Base-by-base conservation (phyloP, 352 stramenopile genomes). In the Plasmopara viticola region DNA sequence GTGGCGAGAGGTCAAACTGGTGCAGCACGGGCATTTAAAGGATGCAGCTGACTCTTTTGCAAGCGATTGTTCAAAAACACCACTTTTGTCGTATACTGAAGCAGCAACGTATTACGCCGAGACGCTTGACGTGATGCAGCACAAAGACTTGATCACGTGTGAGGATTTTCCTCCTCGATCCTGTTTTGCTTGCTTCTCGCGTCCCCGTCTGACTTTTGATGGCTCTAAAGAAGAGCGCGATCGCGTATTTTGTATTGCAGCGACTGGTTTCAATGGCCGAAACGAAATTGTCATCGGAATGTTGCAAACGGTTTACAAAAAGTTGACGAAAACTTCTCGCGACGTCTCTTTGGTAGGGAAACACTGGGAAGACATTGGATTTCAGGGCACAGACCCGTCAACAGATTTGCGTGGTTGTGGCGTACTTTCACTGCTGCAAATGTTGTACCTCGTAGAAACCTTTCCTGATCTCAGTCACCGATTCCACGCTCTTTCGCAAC, bases 351-450 rank as follows among this genome's bases (percentile, higher is more conserved):
- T 87, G 9, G 75, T 75, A 4, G 84, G 84, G 13, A 53, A 58
- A 12, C 84, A 95, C 55, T 96, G 87, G 88, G 86, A 95, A 56
- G 64, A 71, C 8, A 80, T 97, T 29, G 88, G 88, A 13, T 97
- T 97, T 52, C 88, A 96, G 54, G 88, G 87, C 20, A 75, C 46
- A 6, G 87, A 97, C 51, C 88, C 88, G 5, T 74, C 86, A 1
- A 97, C 86, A 1, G 88, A 97, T 53, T 63, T 97, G 18, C 80
- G 87, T 25, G 82, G 80, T 15, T 90, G 84, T 31, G 84, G 88
- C 29, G 74, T 95, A 28, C 66, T 97, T 6, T 85, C 84, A 34
- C 56, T 97, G 25, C 64, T 97, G 33, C 84, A 96, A 55, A 80
- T 93, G 46, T 62, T 96, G 6, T 67, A 87, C 44, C 58, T 95